Evolutionary conservation across 495 filamentous ascomycete species (phyloP), one percentile per base, ranked within the genome.

Genomic region (Pseudomonodictys pantanalensis): DNA sequence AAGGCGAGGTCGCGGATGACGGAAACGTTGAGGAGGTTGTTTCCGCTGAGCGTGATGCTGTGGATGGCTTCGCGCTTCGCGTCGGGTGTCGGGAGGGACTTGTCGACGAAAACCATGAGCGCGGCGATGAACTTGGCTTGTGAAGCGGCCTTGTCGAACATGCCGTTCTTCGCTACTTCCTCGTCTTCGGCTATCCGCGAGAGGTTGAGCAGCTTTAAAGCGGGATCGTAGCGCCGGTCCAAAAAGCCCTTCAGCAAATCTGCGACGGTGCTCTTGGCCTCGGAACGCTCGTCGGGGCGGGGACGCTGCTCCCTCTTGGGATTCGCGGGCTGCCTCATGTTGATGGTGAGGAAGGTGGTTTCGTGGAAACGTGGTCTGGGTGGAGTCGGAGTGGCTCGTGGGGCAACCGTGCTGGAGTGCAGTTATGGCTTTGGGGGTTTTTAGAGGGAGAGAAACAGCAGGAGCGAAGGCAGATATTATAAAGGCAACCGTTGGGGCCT

Each of bases 91-190:
- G 81, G 81, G 74, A 93, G 93, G 25, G 83, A 77, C 64, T 81
- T 73, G 29, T 89, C 85, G 69, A 86, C 88, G 30, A 96, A 79
- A 53, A 82, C 84, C 86, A 97, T 91, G 28, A 97, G 76, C 2
- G 86, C 92, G 33, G 87, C 87, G 74, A 97, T 96, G 57, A 96
- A 86, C 68, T 96, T 97, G 45, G 86, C 83, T 25, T 87, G 83
- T n/a, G 83, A 85, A 1, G 84, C 81, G 25, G 77, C 79, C 43
- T 76, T 79, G 56, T 83, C 78, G 73, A 96, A 95, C 32, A 91
- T 84, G 22, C 90, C 89, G 76, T 89, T 85, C 22, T 80, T 75
- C 30, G 78, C 70, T 2, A 96, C 77, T 48, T 82, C 79, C 0
- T 79, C 71, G 65, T 97, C 92, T 30, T 76, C 73, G 25, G 78